Conservation (phyloP, 2,329 filamentous ascomycete species). For the Aspergillus thermomutatus region DNA sequence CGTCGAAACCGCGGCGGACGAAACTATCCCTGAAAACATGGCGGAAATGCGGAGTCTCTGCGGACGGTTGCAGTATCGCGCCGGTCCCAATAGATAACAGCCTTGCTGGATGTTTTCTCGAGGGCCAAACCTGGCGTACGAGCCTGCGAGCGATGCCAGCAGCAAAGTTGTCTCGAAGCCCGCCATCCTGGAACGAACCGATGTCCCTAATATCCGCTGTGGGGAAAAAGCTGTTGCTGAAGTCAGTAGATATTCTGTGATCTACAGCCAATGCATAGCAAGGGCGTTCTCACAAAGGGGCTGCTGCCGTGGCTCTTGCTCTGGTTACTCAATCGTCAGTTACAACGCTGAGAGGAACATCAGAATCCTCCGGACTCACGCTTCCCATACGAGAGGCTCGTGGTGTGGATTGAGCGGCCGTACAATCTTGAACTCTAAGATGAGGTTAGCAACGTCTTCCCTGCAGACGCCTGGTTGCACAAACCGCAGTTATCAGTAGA, state of each 20-base stretch:
- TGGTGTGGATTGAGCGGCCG: slow-evolving; percentile 1
- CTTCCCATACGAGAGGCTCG: slow-evolving; percentile 14
- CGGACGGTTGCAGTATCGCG: neutral
- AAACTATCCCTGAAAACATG: slow-evolving; percentile 21
- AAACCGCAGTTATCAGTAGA: neutral
- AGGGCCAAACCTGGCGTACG: slow-evolving; percentile 16
- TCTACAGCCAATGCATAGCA: neutral
- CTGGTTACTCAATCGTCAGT: slow-evolving; percentile 6
- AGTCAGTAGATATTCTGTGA: neutral
- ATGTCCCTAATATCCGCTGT: slow-evolving; percentile 8
- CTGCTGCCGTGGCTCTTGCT: slow-evolving; percentile 17
- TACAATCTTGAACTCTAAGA: slow-evolving; percentile 17
- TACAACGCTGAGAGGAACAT: neutral
- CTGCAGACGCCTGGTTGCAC: neutral
- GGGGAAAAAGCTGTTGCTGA: slow-evolving; percentile 17
- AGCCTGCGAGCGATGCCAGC: slow-evolving; percentile 12
- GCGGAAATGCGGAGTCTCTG: slow-evolving; percentile 16
- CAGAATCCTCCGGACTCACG: slow-evolving; percentile 5
- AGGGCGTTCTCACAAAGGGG: slow-evolving; percentile 13
- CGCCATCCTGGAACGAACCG: slow-evolving; percentile 14
- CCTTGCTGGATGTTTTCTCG: slow-evolving; percentile 4
- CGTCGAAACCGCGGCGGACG: slow-evolving; percentile 15
- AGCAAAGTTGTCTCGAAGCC: slow-evolving; percentile 13
- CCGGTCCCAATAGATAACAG: slow-evolving; percentile 18
- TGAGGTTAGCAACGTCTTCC: slow-evolving; percentile 2